phyloP scores from a whole-genome alignment of 2,329 filamentous ascomycete species.

The Anisogramma anomala region DNA sequence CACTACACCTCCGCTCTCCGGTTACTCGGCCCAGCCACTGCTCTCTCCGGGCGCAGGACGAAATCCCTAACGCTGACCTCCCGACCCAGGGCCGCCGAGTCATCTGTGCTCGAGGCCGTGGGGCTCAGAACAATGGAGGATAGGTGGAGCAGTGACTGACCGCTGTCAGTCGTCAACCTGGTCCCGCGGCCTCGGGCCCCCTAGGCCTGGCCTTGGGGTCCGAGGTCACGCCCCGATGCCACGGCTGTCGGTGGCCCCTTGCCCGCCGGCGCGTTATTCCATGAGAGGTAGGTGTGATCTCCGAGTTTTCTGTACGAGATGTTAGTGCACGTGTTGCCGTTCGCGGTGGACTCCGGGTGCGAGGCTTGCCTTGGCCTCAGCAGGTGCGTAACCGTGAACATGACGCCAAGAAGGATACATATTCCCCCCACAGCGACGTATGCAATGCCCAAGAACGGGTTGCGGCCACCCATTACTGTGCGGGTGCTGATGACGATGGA shows the following conservation, averaged over 20 bases:
- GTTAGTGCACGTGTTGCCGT: not conserved
- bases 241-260: slow-evolving; percentile 32
- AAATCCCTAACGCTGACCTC: slow-evolving; percentile 6
- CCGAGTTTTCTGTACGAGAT: slow-evolving; percentile 68
- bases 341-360: not conserved
- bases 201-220: slow-evolving; percentile 16
- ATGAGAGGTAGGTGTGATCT: slow-evolving; percentile 93
- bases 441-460: slow-evolving; percentile 90
- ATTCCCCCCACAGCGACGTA: slow-evolving; percentile 90
- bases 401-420: slow-evolving; percentile 73
- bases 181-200: slow-evolving; percentile 5
- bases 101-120: not conserved
- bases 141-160: slow-evolving; percentile 6
- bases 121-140: not conserved
- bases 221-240: slow-evolving; percentile 46
- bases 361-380: slow-evolving; percentile 69
- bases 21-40: not conserved
- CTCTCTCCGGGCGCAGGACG: not conserved
- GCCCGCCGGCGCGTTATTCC: slow-evolving; percentile 56
- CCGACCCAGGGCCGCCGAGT: slow-evolving; percentile 1
- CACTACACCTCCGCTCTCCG: not conserved
- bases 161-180: slow-evolving; percentile 6
- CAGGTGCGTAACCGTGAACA: slow-evolving; percentile 85
- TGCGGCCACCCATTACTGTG: slow-evolving; percentile 88
- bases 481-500: slow-evolving; percentile 79